A percentile compares a stretch with the other conserved stretches of the same genome.
Evolutionary conservation across 1,139 yeast genomes (phyloP).

Genomic region (Kodamaea ohmeri): DNA sequence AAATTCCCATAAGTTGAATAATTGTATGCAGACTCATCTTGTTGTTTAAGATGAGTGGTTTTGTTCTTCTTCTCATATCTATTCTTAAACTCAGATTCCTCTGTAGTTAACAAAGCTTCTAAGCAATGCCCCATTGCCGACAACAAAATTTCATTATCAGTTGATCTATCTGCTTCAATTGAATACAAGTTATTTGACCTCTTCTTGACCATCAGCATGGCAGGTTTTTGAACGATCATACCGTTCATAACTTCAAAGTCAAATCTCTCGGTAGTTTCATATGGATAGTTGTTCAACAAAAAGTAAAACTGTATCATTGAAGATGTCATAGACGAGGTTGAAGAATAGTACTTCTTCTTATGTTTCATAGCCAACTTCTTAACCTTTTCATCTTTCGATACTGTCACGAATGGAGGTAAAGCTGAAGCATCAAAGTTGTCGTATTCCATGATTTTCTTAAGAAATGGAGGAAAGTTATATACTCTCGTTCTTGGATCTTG

Average conservation of each 20-base stretch:
- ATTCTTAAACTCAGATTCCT: slow-evolving; percentile 45
- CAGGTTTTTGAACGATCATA: slow-evolving; percentile 32
- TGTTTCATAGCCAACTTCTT: slow-evolving; percentile 36
- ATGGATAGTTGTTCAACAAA: slow-evolving; percentile 53
- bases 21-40: slow-evolving; percentile 48
- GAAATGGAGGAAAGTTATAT: slow-evolving; percentile 63
- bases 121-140: slow-evolving; percentile 75
- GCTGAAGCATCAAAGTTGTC: slow-evolving; percentile 65
- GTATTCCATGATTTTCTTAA: slow-evolving; percentile 62
- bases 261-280: slow-evolving; percentile 24
- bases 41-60: neutral
- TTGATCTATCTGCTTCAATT: slow-evolving; percentile 67
- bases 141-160: slow-evolving; percentile 68
- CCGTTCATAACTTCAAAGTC: slow-evolving; percentile 38
- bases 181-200: slow-evolving; percentile 45
- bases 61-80: slow-evolving; percentile 9
- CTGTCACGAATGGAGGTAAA: slow-evolving; percentile 57
- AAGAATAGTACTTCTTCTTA: slow-evolving; percentile 56
- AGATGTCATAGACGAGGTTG: slow-evolving; percentile 87
- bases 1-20: slow-evolving; percentile 69
- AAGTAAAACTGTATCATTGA: slow-evolving; percentile 73
- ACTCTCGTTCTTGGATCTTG: slow-evolving; percentile 75
- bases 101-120: slow-evolving; percentile 69
- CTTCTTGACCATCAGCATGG: slow-evolving; percentile 39
- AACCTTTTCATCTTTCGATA: slow-evolving; percentile 54